These are phyloP conservation scores for Rhamnella rubrinervis DNA, from an alignment of 331 rosid genomes.

Conservation along the genomic window DNA sequence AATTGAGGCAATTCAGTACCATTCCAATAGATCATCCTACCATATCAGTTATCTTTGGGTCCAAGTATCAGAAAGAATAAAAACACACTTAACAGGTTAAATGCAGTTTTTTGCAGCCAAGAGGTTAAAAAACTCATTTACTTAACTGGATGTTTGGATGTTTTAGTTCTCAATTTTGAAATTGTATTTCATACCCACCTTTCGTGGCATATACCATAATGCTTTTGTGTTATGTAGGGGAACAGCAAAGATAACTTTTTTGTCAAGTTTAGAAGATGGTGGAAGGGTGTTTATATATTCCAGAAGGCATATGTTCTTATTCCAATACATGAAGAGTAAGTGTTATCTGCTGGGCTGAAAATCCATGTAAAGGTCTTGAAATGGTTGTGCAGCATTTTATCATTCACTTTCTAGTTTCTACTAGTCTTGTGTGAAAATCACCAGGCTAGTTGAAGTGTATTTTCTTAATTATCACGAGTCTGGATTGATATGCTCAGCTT, in stretches of 20 bases:
- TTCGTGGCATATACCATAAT: background rate
- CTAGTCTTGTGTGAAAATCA: background rate
- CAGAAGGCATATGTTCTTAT: conserved; percentile 85
- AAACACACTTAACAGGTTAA: no score
- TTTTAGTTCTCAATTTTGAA: no score
- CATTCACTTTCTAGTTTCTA: background rate
- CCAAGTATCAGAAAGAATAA: no score
- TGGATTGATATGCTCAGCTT: background rate
- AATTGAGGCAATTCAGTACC: no score
- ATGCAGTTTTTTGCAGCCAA: no score
- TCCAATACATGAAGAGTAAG: conserved; percentile 94
- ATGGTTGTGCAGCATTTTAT: no score
- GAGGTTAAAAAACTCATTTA: no score
- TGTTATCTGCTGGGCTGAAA: background rate
- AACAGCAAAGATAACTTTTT: conserved; percentile 50
- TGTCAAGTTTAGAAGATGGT: conserved; percentile 92
- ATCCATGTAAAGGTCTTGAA: no score
- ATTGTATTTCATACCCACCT: no score
- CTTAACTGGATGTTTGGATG: no score
- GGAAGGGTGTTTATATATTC: conserved; percentile 93
- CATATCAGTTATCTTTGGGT: no score
- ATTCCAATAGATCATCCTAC: no score
- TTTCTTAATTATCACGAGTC: background rate
- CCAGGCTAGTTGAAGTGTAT: background rate
- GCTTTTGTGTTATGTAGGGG: conserved; percentile 43